Evolutionary conservation across 139 green algal genomes (phyloP).

Genomic region (Zygnema cylindricum): DNA sequence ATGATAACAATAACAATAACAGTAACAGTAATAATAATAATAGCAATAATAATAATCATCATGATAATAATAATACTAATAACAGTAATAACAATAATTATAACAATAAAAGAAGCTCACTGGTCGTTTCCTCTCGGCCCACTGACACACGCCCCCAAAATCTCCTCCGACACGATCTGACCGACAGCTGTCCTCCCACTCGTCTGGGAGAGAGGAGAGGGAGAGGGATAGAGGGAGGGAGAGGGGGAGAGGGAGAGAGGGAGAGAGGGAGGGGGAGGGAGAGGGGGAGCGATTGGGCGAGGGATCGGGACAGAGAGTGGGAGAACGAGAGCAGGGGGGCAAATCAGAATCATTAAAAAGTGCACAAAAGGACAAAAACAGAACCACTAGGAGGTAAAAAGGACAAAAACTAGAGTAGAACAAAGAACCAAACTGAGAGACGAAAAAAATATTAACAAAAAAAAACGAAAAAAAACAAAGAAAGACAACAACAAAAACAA

Average conservation of each 20-base stretch:
- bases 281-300: background rate
- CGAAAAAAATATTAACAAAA: too few relatives aligned
- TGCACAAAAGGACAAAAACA: background rate
- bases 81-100: too few relatives aligned
- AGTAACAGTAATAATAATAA: too few relatives aligned
- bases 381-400: background rate
- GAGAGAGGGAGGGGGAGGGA: background rate
- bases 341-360: background rate
- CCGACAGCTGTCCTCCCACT: background rate
- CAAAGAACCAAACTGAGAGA: too few relatives aligned
- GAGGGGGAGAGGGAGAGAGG: background rate
- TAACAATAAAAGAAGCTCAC: background rate
- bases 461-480: too few relatives aligned
- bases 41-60: too few relatives aligned
- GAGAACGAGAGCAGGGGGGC: background rate
- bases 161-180: constrained; percentile 39
- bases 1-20: too few relatives aligned
- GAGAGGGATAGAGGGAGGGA: background rate
- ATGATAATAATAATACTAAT: too few relatives aligned
- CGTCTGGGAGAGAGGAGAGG: background rate
- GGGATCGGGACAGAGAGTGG: too few relatives aligned
- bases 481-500: too few relatives aligned
- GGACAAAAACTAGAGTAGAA: too few relatives aligned
- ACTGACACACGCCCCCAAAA: constrained; percentile 33
- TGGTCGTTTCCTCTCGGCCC: constrained; percentile 52